Percentiles rank a stretch among this genome's conserved stretches.
These are phyloP conservation scores for Metschnikowia borealis DNA, from an alignment of 805 yeast genomes.

Conservation along the genomic window DNA sequence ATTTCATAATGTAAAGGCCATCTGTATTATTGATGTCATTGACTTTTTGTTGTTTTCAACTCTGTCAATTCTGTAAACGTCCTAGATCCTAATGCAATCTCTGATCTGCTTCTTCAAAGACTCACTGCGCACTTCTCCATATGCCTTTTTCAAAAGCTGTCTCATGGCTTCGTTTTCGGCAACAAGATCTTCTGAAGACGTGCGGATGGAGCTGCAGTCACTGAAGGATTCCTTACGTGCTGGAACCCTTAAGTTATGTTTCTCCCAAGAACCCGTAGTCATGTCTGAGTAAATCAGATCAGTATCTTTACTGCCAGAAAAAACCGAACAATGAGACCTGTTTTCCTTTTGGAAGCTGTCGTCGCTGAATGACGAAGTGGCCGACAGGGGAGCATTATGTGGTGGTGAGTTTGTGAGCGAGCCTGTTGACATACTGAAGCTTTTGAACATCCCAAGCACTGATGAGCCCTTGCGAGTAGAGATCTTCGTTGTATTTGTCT, in stretches of 20 bases:
- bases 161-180: slow-evolving; percentile 27
- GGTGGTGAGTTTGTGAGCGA: slow-evolving; percentile 9
- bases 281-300: slow-evolving; percentile 31
- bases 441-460: slow-evolving; percentile 29
- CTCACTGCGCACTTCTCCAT: slow-evolving; percentile 18
- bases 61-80: background rate
- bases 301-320: slow-evolving; percentile 16
- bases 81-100: slow-evolving; percentile 10
- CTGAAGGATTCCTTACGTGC: slow-evolving; percentile 8
- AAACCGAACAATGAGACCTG: slow-evolving; percentile 21
- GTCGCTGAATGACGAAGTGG: slow-evolving; percentile 6
- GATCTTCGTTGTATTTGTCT: background rate
- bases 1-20: too few species aligned
- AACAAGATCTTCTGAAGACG: slow-evolving; percentile 12
- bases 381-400: slow-evolving; percentile 10
- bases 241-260: slow-evolving; percentile 3
- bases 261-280: slow-evolving; percentile 16
- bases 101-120: slow-evolving; percentile 16
- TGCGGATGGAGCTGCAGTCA: slow-evolving; percentile 10
- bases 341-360: slow-evolving; percentile 10
- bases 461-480: slow-evolving; percentile 17
- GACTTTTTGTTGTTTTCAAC: background rate
- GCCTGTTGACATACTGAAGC: slow-evolving; percentile 20
- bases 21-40: background rate
- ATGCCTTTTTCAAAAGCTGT: slow-evolving; percentile 26